Evolutionary conservation across 352 stramenopile species (phyloP), one percentile per base, ranked within the genome.

Genomic region (Phytophthora uliginosa): DNA sequence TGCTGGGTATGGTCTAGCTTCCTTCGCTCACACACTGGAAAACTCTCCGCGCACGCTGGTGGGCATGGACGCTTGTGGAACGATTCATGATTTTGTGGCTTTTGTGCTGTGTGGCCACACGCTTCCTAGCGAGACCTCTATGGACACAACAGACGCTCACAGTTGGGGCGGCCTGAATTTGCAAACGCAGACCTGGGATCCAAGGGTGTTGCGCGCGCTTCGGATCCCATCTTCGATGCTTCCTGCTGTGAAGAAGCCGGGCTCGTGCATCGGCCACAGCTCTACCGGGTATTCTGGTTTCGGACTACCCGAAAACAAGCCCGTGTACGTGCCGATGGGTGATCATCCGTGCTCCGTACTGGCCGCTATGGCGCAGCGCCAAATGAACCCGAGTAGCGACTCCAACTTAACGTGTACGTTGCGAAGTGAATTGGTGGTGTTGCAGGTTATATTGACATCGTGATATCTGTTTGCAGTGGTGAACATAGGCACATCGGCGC

Each of bases 401-500:
- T 40, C 75, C 42, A 89, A 75, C 33, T 53, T 84, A 57, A 85
- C 84, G 33, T 62, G 84, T 91, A 83, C 33, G 79, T 79, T 67
- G 8, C 12, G 53, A 33, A 59, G 28, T n/a, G 4, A 18, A 1
- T 26, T 31, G 48, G n/a, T 54, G 48, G 9, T 13, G 7, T 9
- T 54, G 9, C 1, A 54, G 8, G 20, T 3, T 52, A 38, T n/a
- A 64, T 28, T 78, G 24, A 72, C 64, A 8, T 45, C 66, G 36
- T 58, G 31, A 13, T 60, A 38, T 4, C 2, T 66, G 33, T 17
- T 61, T 59, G 28, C 59, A 94, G 89, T 95, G 69, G 77, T 96
- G 18, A 96, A 95, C 67, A 85, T 96, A 26, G 89, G 89, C 17
- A 96, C 89, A 15, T 96, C 89, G 18, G 89, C 87, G 26, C 89